Evolutionary conservation across 805 yeast species (phyloP), one percentile per base, ranked within the genome.

Genomic region (Spathaspora hagerdaliae): DNA sequence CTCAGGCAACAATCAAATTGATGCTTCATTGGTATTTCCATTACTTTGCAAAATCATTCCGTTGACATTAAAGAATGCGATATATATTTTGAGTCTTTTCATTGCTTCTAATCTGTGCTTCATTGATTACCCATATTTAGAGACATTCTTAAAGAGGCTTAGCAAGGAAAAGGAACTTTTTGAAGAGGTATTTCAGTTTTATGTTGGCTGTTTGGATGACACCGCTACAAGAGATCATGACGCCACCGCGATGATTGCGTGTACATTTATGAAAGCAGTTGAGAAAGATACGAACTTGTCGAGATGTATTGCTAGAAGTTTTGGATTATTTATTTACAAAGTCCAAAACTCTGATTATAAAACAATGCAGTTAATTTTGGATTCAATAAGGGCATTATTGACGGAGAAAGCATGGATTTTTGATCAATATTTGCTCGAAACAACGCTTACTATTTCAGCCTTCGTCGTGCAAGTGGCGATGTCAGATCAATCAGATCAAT

Each of bases 361-460:
- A 10, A 32, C 57, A 0, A 38, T 51, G 1, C 9, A 45, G 7
- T 15, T 39, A 1, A 43, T 64, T 13, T 42, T 64, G 35, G 26
- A 19, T 2, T 42, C 56, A 2, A 31, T 85, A 26, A 78, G 72
- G 48, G 43, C 54, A 0, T 47, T 78, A 7, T 60, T 85, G 13
- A 62, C 36, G 4, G 77, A 78, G 6, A 73, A 76, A 44, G 53
- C 77, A 0, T 80, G 87, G 84, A 51, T 77, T 1, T 71, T 87
- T 41, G 68, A 79, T 4, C 96, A 88, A 59, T 85, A 83, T 56
- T 60, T 79, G 0, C 64, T 83, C 14, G 96, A 88, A 59, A 55
- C 75, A 31, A 58, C 79, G 0, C 52, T 86, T 10, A 64, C 75
- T 4, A 50, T 75, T 13, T 51, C 39, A 74, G 4, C 56, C 72